Evolutionary conservation across 805 yeast genomes (phyloP).

Genomic region (Brettanomyces naardenensis): DNA sequence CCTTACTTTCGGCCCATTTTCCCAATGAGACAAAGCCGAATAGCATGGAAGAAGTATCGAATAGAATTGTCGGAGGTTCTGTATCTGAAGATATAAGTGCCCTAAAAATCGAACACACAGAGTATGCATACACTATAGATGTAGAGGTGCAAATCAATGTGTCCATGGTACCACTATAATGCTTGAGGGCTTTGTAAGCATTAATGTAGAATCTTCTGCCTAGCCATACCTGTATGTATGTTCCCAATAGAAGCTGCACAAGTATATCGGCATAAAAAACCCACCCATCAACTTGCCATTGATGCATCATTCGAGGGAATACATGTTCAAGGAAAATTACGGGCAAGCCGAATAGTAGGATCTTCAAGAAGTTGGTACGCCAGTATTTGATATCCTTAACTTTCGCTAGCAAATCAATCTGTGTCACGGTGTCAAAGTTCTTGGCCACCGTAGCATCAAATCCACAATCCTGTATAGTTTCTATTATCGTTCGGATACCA

Average conservation of each 20-base stretch:
- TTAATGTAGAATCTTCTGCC: conserved; percentile 63
- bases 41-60: conserved; percentile 85
- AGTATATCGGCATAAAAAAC: conserved; percentile 64
- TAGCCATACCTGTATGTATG: conserved; percentile 56
- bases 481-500: conserved; percentile 61
- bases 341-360: conserved; percentile 56
- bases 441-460: conserved; percentile 42
- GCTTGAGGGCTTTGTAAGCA: conserved; percentile 55
- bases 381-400: conserved; percentile 68
- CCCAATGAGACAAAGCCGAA: conserved; percentile 81
- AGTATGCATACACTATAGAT: conserved; percentile 66
- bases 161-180: conserved; percentile 85
- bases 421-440: conserved; percentile 55
- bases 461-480: conserved; percentile 42
- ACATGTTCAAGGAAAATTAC: conserved; percentile 45
- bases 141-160: conserved; percentile 81
- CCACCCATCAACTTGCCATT: too few relatives aligned
- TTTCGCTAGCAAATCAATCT: conserved; percentile 60
- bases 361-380: conserved; percentile 45
- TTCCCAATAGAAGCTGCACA: conserved; percentile 47
- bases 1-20: conserved; percentile 83
- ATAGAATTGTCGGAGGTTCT: conserved; percentile 59
- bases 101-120: conserved; percentile 51
- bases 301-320: conserved; percentile 31
- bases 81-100: conserved; percentile 34